Evolutionary conservation across 352 stramenopile genomes (phyloP).

Genomic region (Globisporangium rhizosaccharum): DNA sequence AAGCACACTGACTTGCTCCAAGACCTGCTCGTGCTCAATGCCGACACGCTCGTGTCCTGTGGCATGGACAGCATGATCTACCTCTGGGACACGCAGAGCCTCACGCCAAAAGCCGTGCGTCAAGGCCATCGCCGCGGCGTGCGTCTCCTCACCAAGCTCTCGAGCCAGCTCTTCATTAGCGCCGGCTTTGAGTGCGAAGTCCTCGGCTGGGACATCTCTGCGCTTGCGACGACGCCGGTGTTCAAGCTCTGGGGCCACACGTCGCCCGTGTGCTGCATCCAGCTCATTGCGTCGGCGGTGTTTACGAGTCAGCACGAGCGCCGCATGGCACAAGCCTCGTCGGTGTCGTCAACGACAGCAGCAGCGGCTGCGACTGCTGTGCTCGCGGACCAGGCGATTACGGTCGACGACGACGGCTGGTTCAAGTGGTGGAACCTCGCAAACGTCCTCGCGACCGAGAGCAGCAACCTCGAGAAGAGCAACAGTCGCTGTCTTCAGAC

Average conservation of each 20-base stretch:
- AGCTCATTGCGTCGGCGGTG: constrained; percentile 41
- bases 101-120: constrained; percentile 40
- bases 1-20: constrained; percentile 70
- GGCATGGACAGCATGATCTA: constrained; percentile 76
- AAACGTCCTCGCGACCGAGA: constrained; percentile 59
- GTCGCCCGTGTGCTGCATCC: constrained; percentile 60
- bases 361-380: constrained; percentile 18
- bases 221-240: constrained; percentile 47
- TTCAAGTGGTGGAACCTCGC: constrained; percentile 81
- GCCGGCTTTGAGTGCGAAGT: constrained; percentile 73
- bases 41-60: constrained; percentile 61
- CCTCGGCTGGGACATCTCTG: constrained; percentile 68
- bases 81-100: constrained; percentile 55
- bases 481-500: constrained; percentile 60
- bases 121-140: constrained; percentile 61
- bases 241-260: constrained; percentile 67
- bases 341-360: constrained; percentile 1
- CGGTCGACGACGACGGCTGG: constrained; percentile 74
- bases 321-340: background rate
- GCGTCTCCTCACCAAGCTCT: constrained; percentile 54
- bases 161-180: constrained; percentile 64
- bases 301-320: constrained; percentile 13
- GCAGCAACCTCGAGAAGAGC: constrained; percentile 46
- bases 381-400: constrained; percentile 64
- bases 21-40: constrained; percentile 67